These are phyloP conservation scores for Mortierella antarctica DNA, from an alignment of 192 early-diverging fungal genomes.

Conservation along the genomic window DNA sequence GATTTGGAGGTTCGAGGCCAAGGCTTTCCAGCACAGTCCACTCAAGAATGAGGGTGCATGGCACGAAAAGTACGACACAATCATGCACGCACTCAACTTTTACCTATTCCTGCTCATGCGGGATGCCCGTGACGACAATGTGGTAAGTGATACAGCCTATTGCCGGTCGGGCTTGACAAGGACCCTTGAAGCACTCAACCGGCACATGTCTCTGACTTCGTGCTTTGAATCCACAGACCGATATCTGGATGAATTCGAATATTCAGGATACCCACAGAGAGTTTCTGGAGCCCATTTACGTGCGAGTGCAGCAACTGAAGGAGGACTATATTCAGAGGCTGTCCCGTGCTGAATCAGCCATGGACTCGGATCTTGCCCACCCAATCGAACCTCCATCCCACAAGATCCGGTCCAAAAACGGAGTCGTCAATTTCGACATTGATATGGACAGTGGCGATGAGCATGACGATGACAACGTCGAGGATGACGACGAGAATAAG, in stretches of 20 bases:
- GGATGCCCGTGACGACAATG: conserved; percentile 53
- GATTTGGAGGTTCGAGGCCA: conserved; percentile 46
- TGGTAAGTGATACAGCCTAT: conserved; percentile 27
- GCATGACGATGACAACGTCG: conserved; percentile 5
- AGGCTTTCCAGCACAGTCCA: conserved; percentile 20
- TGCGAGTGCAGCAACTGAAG: conserved; percentile 29
- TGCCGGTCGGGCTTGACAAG: background rate
- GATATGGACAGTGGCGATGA: conserved; percentile 34
- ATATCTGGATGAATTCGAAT: conserved; percentile 40
- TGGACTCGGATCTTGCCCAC: conserved; percentile 8
- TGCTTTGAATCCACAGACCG: conserved; percentile 27
- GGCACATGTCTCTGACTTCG: background rate
- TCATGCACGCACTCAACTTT: conserved; percentile 63
- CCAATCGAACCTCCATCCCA: background rate
- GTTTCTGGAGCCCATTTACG: conserved; percentile 44
- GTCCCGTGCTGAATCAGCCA: conserved; percentile 8
- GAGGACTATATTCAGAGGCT: conserved; percentile 44
- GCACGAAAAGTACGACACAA: conserved; percentile 51
- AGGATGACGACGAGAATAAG: background rate
- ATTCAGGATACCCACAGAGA: conserved; percentile 28
- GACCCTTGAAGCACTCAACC: background rate
- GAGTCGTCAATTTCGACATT: conserved; percentile 50
- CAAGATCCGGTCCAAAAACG: conserved; percentile 35
- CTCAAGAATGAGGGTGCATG: conserved; percentile 40
- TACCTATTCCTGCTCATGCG: conserved; percentile 60